Evolutionary conservation across 2,329 filamentous ascomycete species (phyloP).

Genomic region (Elsinoe fawcettii): DNA sequence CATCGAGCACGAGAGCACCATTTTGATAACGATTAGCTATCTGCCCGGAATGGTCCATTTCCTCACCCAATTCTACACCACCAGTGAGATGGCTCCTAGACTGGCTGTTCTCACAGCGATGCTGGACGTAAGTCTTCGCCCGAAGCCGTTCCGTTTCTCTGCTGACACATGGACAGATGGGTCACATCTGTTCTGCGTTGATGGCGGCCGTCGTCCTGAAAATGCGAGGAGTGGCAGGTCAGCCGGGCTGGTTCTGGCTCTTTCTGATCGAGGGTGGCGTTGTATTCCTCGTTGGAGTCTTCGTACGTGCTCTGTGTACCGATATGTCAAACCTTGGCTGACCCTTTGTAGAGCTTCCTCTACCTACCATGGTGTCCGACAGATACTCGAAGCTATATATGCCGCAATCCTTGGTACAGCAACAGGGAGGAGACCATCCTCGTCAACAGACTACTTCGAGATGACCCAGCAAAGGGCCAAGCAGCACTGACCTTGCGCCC

Average conservation of each 20-base stretch:
- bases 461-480: slow-evolving; percentile 19
- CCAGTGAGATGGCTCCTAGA: slow-evolving; percentile 17
- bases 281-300: slow-evolving; percentile 18
- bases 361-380: slow-evolving; percentile 28
- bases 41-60: slow-evolving; percentile 19
- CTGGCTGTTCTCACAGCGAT: slow-evolving; percentile 15
- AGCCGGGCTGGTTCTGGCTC: slow-evolving; percentile 20
- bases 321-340: not conserved
- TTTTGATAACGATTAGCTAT: too few species aligned
- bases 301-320: not conserved
- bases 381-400: slow-evolving; percentile 24
- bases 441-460: slow-evolving; percentile 22
- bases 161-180: slow-evolving; percentile 14
- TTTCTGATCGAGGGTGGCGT: slow-evolving; percentile 19
- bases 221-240: slow-evolving; percentile 17
- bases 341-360: slow-evolving; percentile 21
- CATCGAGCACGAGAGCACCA: too few species aligned
- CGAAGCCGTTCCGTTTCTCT: not conserved
- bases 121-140: slow-evolving; percentile 10
- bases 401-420: slow-evolving; percentile 24
- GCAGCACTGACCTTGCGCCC: slow-evolving; percentile 12
- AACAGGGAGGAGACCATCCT: slow-evolving; percentile 28
- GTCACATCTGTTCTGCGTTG: slow-evolving; percentile 17
- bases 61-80: slow-evolving; percentile 19
- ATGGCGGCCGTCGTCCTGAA: slow-evolving; percentile 18